Evolutionary conservation across 805 yeast species (phyloP).

Genomic region (Ogataea zsoltii): DNA sequence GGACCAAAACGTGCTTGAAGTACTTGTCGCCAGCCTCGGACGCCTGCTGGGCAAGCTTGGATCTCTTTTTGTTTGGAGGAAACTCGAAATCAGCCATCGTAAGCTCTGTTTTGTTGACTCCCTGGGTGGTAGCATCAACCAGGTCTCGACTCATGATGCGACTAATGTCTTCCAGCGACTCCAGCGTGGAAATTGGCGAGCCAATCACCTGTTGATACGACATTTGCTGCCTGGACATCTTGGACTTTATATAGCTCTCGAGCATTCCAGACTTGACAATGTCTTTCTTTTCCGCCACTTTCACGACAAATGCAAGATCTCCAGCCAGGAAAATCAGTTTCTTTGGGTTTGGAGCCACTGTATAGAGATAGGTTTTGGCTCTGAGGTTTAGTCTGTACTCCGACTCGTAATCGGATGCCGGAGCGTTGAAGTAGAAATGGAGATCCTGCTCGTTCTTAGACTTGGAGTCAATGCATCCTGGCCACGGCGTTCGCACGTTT

Average conservation of each 20-base stretch:
- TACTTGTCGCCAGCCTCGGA: constrained; percentile 32
- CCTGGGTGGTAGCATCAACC: constrained; percentile 27
- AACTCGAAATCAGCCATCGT: constrained; percentile 28
- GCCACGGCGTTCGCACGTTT: constrained; percentile 41
- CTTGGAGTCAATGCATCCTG: constrained; percentile 37
- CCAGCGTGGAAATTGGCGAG: constrained; percentile 31
- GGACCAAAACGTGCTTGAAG: constrained; percentile 34
- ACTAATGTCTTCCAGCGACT: constrained; percentile 30
- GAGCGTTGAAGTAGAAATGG: constrained; percentile 27
- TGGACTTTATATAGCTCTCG: constrained; percentile 35
- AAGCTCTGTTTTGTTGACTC: constrained; percentile 21
- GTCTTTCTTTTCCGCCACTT: constrained; percentile 33
- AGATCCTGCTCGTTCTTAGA: constrained; percentile 21
- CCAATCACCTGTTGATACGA: constrained; percentile 33
- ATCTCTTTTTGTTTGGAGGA: constrained; percentile 30
- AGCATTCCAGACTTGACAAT: constrained; percentile 36
- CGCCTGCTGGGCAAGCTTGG: constrained; percentile 34
- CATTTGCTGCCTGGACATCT: constrained; percentile 20
- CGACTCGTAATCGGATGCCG: constrained; percentile 36
- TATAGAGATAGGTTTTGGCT: constrained; percentile 43
- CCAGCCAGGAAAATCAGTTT: constrained; percentile 43
- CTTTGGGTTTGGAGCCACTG: constrained; percentile 47
- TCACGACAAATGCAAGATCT: constrained; percentile 41
- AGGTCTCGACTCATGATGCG: constrained; percentile 31
- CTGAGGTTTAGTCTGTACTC: constrained; percentile 39